Percentiles rank a stretch among this genome's conserved stretches.
Evolutionary conservation across 2,329 filamentous ascomycete genomes (phyloP).

Genomic region (Colletotrichum tanaceti): DNA sequence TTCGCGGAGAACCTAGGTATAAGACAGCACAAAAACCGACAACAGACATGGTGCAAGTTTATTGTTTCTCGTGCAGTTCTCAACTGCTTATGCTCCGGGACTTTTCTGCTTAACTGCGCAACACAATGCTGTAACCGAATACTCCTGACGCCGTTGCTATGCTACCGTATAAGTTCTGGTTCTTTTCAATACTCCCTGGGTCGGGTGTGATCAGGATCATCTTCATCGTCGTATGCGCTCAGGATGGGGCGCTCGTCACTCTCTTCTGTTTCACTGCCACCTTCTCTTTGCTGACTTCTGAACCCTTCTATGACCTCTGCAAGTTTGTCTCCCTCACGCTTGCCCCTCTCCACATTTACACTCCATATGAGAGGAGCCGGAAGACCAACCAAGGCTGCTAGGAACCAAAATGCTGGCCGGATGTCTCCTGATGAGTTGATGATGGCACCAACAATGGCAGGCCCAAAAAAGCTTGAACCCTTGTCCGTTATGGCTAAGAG

Average conservation of each 20-base stretch:
- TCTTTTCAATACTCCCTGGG: conserved; percentile 13
- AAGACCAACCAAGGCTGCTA: conserved; percentile 84
- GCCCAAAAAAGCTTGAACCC: conserved; percentile 93
- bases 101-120: neutral
- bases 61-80: neutral
- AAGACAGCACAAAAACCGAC: neutral
- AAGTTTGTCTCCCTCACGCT: conserved; percentile 73
- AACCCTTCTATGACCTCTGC: conserved; percentile 70
- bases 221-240: conserved; percentile 48
- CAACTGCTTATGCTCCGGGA: neutral
- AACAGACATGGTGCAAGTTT: neutral
- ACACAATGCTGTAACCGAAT: conserved; percentile 23
- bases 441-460: conserved; percentile 91
- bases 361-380: conserved; percentile 87
- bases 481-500: conserved; percentile 53
- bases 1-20: neutral
- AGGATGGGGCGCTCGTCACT: conserved; percentile 52
- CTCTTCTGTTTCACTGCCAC: conserved; percentile 45
- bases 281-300: conserved; percentile 43
- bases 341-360: conserved; percentile 85
- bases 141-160: conserved; percentile 45
- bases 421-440: conserved; percentile 87
- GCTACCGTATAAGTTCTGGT: conserved; percentile 27
- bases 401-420: conserved; percentile 89
- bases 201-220: conserved; percentile 26